A percentile compares a stretch with the other conserved stretches of the same genome.
Conservation (phyloP, 1,139 yeast species). For the Geotrichum citri-aurantii region DNA sequence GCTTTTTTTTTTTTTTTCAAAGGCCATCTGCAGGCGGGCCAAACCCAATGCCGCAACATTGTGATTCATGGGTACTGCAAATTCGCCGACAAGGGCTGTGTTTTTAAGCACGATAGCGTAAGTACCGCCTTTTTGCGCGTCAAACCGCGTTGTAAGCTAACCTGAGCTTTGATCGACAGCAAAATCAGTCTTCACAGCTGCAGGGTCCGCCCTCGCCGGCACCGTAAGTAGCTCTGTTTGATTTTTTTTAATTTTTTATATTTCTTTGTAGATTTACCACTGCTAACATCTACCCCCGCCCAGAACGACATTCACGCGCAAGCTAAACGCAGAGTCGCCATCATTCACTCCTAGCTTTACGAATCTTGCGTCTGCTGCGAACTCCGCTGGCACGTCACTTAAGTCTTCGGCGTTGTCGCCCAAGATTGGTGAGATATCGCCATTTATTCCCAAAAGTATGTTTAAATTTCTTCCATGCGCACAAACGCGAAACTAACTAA, state of each 20-base stretch:
- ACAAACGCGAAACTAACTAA: not conserved
- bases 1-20: not conserved
- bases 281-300: not conserved
- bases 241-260: not conserved
- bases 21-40: conserved; percentile 43
- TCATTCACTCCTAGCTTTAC: conserved; percentile 51
- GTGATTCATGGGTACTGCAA: conserved; percentile 86
- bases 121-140: not conserved
- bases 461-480: not conserved
- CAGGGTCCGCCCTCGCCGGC: conserved; percentile 10
- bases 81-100: conserved; percentile 84
- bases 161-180: not conserved
- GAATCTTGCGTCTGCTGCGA: conserved; percentile 12
- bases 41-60: conserved; percentile 79
- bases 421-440: conserved; percentile 23
- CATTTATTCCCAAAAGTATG: conserved; percentile 26
- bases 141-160: not conserved
- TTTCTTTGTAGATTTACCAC: not conserved
- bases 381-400: not conserved
- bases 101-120: conserved; percentile 56
- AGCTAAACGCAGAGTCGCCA: conserved; percentile 59
- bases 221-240: conserved; percentile 1
- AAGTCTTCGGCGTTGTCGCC: conserved; percentile 17
- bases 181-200: not conserved
- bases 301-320: conserved; percentile 33